Evolutionary conservation across 345 rosid species (phyloP), one percentile per base, ranked within the genome.

Genomic region (Leavenworthia alabamica): DNA sequence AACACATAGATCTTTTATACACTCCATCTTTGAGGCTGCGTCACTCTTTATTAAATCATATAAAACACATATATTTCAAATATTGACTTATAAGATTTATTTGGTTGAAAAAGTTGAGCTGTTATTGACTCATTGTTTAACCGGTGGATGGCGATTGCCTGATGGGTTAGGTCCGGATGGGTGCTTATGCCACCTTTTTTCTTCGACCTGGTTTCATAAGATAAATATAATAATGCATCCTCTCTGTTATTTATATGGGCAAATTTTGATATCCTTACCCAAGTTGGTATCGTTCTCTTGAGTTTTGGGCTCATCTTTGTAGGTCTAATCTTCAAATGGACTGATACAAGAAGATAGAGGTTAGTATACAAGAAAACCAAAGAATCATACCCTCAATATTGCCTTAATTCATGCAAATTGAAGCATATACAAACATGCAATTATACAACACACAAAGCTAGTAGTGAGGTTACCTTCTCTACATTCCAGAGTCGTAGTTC

Each of bases 141-240:
- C 10, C 39, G 31, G 61, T 33, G 73, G 40, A 35, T 60, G 55
- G 12, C 39, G 46, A 42, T 68, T 60, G 44, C 73, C 55, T 12
- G 39, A 15, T 50, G 73, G 73, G 9, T 60, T 60, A 42, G 73
- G 73, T 50, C 66, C 66, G 2, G 73, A 68, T 60, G 54, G 60
- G 53, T 51, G 53, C 52, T 40, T 68, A 13, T 67, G 59, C 66
- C 41, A 60, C 45, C 1, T 24, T 35, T 40, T 58, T n/a, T 7
- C 51, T 58, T 49, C 65, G 3, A 40, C 72, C 72, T 67, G 17
- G 7, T 46, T 12, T 13, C 50, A 37, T 20, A 56, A 49, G 14
- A 56, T 8, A 46, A 1, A 57, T 37, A 16, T 57, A n/a, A 55
- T 19, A 22, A 9, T 1, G n/a, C 7, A 14, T 22, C 5, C 24